Evolutionary conservation across 495 filamentous ascomycete species (phyloP).

Genomic region (Talaromyces nanjingensis): DNA sequence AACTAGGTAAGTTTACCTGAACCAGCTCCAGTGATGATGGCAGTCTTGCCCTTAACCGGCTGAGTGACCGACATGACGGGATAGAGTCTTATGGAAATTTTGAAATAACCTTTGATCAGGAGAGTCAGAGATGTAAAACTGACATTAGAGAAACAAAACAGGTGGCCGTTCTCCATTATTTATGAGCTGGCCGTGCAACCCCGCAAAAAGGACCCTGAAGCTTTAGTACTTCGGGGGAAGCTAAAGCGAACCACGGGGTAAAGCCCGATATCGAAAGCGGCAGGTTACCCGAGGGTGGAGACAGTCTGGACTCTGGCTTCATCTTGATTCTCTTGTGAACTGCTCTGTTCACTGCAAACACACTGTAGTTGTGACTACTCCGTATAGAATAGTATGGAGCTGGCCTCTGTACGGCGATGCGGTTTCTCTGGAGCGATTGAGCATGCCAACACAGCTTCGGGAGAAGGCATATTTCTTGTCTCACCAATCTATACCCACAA

Average conservation of each 20-base stretch:
- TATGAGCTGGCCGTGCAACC: neutral
- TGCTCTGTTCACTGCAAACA: too few relatives aligned
- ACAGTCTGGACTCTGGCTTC: too few relatives aligned
- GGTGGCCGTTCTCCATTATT: neutral
- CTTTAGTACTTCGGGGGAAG: neutral
- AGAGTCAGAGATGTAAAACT: neutral
- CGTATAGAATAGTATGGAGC: too few relatives aligned
- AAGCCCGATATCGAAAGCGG: neutral
- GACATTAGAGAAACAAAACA: neutral
- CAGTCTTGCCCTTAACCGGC: conserved; percentile 52
- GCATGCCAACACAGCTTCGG: too few relatives aligned
- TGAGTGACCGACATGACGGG: conserved; percentile 9
- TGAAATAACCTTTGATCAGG: neutral
- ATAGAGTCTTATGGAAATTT: neutral
- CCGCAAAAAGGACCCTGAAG: neutral
- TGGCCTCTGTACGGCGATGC: too few relatives aligned
- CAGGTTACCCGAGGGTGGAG: conserved; percentile 6
- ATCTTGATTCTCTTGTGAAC: too few relatives aligned
- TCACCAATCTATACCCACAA: too few relatives aligned
- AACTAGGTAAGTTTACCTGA: conserved; percentile 44
- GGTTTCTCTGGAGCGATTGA: too few relatives aligned
- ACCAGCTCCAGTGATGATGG: conserved; percentile 66
- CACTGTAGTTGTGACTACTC: too few relatives aligned
- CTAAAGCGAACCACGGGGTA: conserved; percentile 4
- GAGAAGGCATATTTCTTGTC: too few relatives aligned